A percentile compares a stretch with the other conserved stretches of the same genome.
phyloP scores from a whole-genome alignment of 164 flowering plant species.

The Litsea cubeba region DNA sequence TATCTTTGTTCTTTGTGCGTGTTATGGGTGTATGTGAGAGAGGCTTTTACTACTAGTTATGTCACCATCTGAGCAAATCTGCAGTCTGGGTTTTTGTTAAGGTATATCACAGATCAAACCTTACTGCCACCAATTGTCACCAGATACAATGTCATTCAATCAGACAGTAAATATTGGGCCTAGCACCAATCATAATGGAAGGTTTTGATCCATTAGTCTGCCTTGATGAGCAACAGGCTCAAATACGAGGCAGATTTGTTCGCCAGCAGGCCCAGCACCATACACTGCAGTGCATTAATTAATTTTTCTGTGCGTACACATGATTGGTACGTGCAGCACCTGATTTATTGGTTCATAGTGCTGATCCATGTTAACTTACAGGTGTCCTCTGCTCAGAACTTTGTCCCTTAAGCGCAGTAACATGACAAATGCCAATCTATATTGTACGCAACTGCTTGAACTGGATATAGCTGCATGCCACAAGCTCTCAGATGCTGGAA shows the following conservation, averaged over 20 bases:
- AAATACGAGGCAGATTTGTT: neutral
- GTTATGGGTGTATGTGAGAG: neutral
- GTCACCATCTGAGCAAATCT: neutral
- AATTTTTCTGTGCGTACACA: neutral
- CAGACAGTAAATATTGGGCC: neutral
- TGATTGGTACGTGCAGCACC: neutral
- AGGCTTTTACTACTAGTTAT: neutral
- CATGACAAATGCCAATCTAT: conserved; percentile 81
- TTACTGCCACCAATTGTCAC: neutral
- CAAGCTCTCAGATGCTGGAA: conserved; percentile 90
- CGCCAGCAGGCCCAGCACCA: neutral
- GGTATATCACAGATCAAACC: neutral
- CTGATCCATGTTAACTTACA: conserved; percentile 28
- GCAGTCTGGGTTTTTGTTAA: neutral
- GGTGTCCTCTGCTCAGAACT: conserved; percentile 83
- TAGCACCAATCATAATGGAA: neutral
- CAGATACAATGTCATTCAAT: too few relatives aligned
- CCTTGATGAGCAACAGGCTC: neutral
- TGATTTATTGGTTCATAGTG: neutral
- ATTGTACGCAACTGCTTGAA: conserved; percentile 66
- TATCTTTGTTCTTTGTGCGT: neutral
- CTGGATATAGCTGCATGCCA: conserved; percentile 91
- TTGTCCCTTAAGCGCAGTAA: conserved; percentile 89
- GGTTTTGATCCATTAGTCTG: neutral
- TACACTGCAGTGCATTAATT: neutral